A percentile compares a stretch with the other conserved stretches of the same genome.
Conservation (phyloP, 768 basidiomycete genomes). For the Lactarius sanguifluus region DNA sequence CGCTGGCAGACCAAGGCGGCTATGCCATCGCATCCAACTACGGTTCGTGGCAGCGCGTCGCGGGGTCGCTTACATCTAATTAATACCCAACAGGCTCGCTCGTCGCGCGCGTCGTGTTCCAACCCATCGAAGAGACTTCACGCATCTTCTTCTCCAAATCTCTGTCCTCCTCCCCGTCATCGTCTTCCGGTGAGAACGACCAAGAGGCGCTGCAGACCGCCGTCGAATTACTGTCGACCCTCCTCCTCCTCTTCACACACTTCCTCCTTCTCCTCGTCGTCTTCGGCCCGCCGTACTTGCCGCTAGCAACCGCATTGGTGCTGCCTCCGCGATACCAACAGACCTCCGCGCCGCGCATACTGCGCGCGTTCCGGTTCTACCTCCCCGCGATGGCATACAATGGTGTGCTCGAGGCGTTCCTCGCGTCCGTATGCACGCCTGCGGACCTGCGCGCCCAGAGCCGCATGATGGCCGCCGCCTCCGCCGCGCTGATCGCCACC, state of each 20-base stretch:
- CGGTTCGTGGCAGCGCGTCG: slow-evolving; percentile 48
- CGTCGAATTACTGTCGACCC: slow-evolving; percentile 46
- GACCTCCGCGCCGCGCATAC: slow-evolving; percentile 78
- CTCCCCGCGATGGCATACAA: slow-evolving; percentile 90
- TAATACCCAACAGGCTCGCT: slow-evolving; percentile 65
- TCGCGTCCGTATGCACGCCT: slow-evolving; percentile 72
- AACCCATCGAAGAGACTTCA: slow-evolving; percentile 92
- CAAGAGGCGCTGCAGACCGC: slow-evolving; percentile 37
- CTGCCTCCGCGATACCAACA: slow-evolving; percentile 67
- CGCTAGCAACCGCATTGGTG: slow-evolving; percentile 63
- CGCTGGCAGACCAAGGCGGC: slow-evolving; percentile 85
- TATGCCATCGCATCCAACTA: slow-evolving; percentile 97
- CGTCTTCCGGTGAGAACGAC: slow-evolving; percentile 4
- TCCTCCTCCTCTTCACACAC: slow-evolving; percentile 65
- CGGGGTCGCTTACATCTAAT: not conserved
- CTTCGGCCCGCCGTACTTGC: slow-evolving; percentile 76
- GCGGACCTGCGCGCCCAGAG: slow-evolving; percentile 69
- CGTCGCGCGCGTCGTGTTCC: slow-evolving; percentile 88
- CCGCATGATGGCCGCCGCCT: slow-evolving; percentile 81
- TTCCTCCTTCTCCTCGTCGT: slow-evolving; percentile 67
- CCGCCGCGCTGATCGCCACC: slow-evolving; percentile 60
- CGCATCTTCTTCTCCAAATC: slow-evolving; percentile 85
- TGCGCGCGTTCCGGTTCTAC: slow-evolving; percentile 81
- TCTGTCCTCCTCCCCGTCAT: slow-evolving; percentile 28
- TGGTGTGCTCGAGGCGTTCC: slow-evolving; percentile 88